Evolutionary conservation across 1,139 yeast species (phyloP), one percentile per base, ranked within the genome.

Genomic region (Scheffersomyces lignicola): DNA sequence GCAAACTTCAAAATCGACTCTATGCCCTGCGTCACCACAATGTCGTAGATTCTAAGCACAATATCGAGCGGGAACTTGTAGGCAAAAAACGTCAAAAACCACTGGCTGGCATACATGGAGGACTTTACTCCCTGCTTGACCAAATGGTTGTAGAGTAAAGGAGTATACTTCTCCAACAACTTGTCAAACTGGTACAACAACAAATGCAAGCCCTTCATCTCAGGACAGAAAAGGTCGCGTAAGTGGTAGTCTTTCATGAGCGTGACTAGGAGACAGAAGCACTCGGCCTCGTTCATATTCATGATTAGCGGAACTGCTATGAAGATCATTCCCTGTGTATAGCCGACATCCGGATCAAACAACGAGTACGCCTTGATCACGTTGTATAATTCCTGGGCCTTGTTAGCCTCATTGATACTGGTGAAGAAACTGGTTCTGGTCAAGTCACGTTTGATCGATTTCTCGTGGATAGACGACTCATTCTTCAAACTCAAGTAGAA

Each of bases 301-400:
- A 90, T 73, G 35, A 89, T 69, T 36, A 92, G 62, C 0, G 97
- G 97, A 7, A 88, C 89, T 0, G 88, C 77, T 30, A 92, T 77
- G 52, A 92, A 90, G 2, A 94, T 95, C 96, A 92, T 88, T 5
- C 98, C 97, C 58, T 92, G 97, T 1, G 97, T 92, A 54, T 92
- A 92, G 0, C 98, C 98, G 25, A 92, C 96, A 38, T 89, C 97
- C 1, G 87, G 82, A 54, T 92, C 97, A 56, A 80, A 84, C 34
- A 88, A 63, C 14, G 94, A 80, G 60, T 90, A 92, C 0, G 90
- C 90, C 53, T 85, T 86, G 44, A 92, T 77, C 22, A 92, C 82
- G 41, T 80, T 79, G 54, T 70, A 85, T 26, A 92, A 62, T 31
- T 87, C 80, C 30, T 74, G 80, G 5, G 66, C 60, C 47, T 70